Evolutionary conservation across 306 rosid genomes (phyloP).

Genomic region (Urtica urens): DNA sequence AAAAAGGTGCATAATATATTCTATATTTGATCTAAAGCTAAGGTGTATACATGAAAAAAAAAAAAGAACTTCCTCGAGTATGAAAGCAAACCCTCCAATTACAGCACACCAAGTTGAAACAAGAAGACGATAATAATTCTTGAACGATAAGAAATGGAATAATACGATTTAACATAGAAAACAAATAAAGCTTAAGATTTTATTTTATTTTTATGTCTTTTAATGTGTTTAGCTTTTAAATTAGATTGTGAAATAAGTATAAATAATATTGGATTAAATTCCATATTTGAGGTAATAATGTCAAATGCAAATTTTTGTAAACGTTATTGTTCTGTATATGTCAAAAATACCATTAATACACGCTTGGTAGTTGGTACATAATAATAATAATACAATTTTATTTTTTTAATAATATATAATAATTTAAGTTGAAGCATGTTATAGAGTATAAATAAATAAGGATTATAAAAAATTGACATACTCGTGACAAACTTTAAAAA

Average conservation of each 20-base stretch:
- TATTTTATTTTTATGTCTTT: not conserved
- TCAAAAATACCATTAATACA: too few species aligned
- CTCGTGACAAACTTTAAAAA: too few species aligned
- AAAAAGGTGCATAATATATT: not conserved
- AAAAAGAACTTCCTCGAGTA: not conserved
- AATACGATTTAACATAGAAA: not conserved
- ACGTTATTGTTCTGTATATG: too few species aligned
- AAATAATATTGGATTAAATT: too few species aligned
- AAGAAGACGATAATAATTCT: not conserved
- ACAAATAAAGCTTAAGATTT: not conserved
- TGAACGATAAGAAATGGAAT: not conserved
- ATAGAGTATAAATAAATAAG: too few species aligned
- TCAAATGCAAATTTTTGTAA: too few species aligned
- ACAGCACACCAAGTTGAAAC: not conserved
- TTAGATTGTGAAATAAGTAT: not conserved
- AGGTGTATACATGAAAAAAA: not conserved
- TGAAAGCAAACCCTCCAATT: not conserved
- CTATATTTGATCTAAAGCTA: slow-evolving; percentile 1
- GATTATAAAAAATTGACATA: too few species aligned
- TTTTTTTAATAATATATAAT: not conserved
- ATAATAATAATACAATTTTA: too few species aligned
- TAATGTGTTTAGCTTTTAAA: not conserved
- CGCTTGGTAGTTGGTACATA: too few species aligned
- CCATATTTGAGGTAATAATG: too few species aligned
- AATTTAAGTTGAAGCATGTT: too few species aligned